These are phyloP conservation scores for Chaetomium cochliodes DNA, from an alignment of 495 filamentous ascomycete genomes.

Conservation along the genomic window DNA sequence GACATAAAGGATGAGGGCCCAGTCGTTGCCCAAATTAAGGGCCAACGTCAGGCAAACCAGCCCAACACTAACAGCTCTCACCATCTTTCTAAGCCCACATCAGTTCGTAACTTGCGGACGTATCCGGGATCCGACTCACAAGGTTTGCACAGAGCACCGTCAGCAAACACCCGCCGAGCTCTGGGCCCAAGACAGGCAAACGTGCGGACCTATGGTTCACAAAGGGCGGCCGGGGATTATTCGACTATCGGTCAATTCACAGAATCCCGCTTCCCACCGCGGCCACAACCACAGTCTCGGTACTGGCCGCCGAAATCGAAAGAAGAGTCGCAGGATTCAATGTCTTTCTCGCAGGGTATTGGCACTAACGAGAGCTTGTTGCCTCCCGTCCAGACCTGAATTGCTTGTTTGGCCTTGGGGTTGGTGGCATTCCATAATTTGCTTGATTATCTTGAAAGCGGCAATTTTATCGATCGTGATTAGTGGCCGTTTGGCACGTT, in stretches of 20 bases:
- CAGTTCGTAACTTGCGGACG: not conserved
- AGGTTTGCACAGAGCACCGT: not conserved
- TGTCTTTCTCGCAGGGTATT: slow-evolving; percentile 14
- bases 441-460: slow-evolving; percentile 4
- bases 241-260: not conserved
- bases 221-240: not conserved
- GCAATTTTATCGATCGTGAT: not conserved
- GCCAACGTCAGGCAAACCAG: not conserved
- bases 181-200: not conserved
- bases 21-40: not conserved
- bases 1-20: not conserved
- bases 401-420: not conserved
- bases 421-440: slow-evolving; percentile 2
- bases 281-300: slow-evolving; percentile 18
- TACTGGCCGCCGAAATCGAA: slow-evolving; percentile 10
- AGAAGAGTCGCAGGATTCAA: slow-evolving; percentile 21
- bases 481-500: not conserved
- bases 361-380: not conserved
- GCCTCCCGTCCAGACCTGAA: not conserved
- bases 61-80: not conserved
- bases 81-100: not conserved
- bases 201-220: slow-evolving; percentile 21
- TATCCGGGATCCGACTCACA: not conserved
- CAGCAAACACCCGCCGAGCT: not conserved
- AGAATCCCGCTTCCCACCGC: not conserved